Evolutionary conservation across 805 yeast genomes (phyloP), one percentile per base, ranked within the genome.

Genomic region (Cyberlindnera misumaiensis): DNA sequence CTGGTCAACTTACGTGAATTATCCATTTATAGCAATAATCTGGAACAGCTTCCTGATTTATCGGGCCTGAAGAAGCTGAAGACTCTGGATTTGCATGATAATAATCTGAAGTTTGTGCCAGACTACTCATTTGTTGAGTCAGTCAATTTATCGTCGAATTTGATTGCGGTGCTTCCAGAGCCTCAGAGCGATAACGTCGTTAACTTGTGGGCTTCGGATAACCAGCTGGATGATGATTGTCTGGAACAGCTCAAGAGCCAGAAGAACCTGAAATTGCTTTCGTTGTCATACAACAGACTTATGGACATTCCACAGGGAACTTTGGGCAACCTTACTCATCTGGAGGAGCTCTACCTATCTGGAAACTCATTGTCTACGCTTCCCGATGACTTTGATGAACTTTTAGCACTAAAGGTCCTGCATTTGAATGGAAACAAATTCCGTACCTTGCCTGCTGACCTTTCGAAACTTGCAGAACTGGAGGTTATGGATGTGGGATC

Each of bases 401-500:
- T 89, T 51, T 63, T 67, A 9, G 64, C 71, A 7, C 65, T 93
- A 51, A 69, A 72, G 38, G 69, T 78, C 0, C 61, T 93, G 26
- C 80, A 73, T 59, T 57, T 88, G 47, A 93, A 90, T 57, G 85
- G 86, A 49, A 93, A 93, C 58, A 83, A 83, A 53, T 71, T 93
- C 46, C 83, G 83, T 34, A 75, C 96, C 0, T 62, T 93, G 32
- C 97, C 98, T 0, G 82, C 96, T 0, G 98, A 90, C 55, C 60
- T 93, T 34, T 77, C 90, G 8, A 80, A 80, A 41, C 69, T 88
- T 33, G 55, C 62, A 2, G 70, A 74, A 18, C 63, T 93, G 52
- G 73, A 72, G 25, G 81, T 79, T 9, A 69, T 93, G 28, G 99
- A 93, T 63, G 93, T 86, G 13, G 95, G 97, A 4, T 84, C 94